Base-by-base conservation (phyloP, 2,329 filamentous ascomycete genomes). In the Bretziella fagacearum region DNA sequence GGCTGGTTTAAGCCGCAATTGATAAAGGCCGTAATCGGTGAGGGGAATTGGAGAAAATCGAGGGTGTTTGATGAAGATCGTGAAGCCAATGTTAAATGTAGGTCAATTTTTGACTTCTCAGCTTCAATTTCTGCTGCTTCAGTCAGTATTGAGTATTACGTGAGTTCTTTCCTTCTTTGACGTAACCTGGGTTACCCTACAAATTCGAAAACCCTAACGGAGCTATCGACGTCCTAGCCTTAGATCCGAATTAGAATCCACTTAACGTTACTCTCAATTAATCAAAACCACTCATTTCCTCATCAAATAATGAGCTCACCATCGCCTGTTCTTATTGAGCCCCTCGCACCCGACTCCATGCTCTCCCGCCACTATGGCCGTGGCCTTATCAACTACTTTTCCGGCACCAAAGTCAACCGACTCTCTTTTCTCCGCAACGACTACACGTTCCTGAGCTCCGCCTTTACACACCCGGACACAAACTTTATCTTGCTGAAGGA, bases 301-400 rank as follows among this genome's bases (percentile, higher is more conserved):
- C 1, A 13, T 13, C n/a, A n/a, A 10, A 36, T 18, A 20, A 51
- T 51, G 49, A 44, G 29, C 22, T 27, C 29, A 13, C 18, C 27
- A 32, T 41, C 49, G 22, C 26, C 45, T 17, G 39, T 32, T 35
- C 45, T 47, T 18, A 44, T 47, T 29, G 53, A 59, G 43, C 62
- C 56, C 52, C 61, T 70, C 52, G 58, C 59, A 51, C 61, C 63
- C 61, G 62, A 73, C 62, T 65, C 72, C 10, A 84, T 85, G 77
- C 68, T 91, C 56, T 75, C 77, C 55, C 69, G 74, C 50, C 84
- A 79, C 58, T 89, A 86, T 63, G 84, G 84, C 61, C 78, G 74
- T 54, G 84, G 89, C 63, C 69, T 84, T 52, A 73, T 79, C 58
- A 91, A 89, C 63, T 91, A 91, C 72, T 91, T 87, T 63, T 77